A percentile compares a stretch with the other conserved stretches of the same genome.
These are phyloP conservation scores for Aspergillus nidulans DNA, from an alignment of 495 filamentous ascomycete species.

Conservation along the genomic window DNA sequence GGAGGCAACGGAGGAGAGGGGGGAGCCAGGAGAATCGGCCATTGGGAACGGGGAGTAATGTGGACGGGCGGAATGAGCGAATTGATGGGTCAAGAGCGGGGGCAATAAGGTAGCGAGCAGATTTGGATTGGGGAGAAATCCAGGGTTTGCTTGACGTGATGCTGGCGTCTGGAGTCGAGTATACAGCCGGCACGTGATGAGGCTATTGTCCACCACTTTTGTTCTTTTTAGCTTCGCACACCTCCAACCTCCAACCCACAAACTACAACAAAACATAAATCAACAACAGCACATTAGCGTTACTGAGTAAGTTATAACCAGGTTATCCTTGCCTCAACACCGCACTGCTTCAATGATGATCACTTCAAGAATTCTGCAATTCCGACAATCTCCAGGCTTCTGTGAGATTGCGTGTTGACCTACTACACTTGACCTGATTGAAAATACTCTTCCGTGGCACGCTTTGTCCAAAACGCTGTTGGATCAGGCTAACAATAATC, in stretches of 20 bases:
- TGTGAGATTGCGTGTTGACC: slow-evolving; percentile 50
- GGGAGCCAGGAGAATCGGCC: slow-evolving; percentile 48
- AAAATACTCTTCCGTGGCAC: neutral
- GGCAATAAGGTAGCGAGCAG: neutral
- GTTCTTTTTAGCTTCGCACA: neutral
- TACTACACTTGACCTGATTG: slow-evolving; percentile 57
- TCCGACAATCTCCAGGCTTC: slow-evolving; percentile 42
- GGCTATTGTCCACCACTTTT: slow-evolving; percentile 15
- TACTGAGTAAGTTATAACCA: neutral
- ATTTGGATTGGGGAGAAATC: neutral
- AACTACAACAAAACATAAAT: neutral
- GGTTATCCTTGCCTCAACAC: neutral
- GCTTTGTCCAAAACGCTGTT: neutral
- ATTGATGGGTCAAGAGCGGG: slow-evolving; percentile 5
- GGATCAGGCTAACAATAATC: slow-evolving; percentile 11
- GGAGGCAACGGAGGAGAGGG: slow-evolving; percentile 48
- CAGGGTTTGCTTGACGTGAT: slow-evolving; percentile 6
- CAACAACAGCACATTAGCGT: neutral
- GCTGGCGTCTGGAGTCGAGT: slow-evolving; percentile 17
- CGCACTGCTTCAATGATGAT: slow-evolving; percentile 35
- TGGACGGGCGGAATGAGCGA: slow-evolving; percentile 9
- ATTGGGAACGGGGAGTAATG: slow-evolving; percentile 20
- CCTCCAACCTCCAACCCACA: neutral
- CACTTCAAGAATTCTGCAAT: slow-evolving; percentile 55
- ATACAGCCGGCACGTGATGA: slow-evolving; percentile 29